Conservation (phyloP, 495 filamentous ascomycete species). For the Aspergillus hancockii region DNA sequence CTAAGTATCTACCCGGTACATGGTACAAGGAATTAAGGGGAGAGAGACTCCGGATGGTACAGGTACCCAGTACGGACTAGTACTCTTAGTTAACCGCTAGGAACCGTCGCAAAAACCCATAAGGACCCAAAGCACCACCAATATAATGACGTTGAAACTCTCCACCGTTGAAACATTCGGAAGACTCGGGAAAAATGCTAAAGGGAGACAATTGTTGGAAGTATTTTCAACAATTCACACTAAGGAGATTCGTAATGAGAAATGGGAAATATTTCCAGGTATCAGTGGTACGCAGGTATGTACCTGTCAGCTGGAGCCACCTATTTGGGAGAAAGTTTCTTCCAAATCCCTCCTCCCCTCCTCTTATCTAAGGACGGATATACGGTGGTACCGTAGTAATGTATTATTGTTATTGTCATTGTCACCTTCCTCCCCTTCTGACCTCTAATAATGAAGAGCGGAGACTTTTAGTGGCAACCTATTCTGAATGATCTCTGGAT, state of each 20-base stretch:
- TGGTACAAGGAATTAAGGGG: neutral
- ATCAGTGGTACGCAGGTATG: neutral
- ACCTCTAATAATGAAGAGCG: too few relatives aligned
- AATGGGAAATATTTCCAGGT: neutral
- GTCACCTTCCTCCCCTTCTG: too few relatives aligned
- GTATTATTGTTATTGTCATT: too few relatives aligned
- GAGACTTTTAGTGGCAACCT: neutral
- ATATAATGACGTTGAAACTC: neutral
- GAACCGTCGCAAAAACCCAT: neutral
- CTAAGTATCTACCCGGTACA: neutral
- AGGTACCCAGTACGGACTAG: neutral
- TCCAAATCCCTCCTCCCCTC: neutral
- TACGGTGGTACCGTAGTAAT: neutral
- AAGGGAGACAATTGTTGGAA: neutral
- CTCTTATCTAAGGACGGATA: neutral
- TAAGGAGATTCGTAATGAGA: neutral
- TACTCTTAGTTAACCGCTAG: neutral
- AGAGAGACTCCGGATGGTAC: neutral
- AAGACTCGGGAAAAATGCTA: neutral
- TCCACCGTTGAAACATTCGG: constrained; percentile 1
- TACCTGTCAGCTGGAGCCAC: neutral
- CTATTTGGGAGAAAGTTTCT: neutral
- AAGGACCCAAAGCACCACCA: neutral
- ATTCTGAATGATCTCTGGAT: neutral
- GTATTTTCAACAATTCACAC: neutral